A percentile compares a stretch with the other conserved stretches of the same genome.
phyloP scores from a whole-genome alignment of 192 early-diverging fungal species.

The Irineochytrium annulatum region DNA sequence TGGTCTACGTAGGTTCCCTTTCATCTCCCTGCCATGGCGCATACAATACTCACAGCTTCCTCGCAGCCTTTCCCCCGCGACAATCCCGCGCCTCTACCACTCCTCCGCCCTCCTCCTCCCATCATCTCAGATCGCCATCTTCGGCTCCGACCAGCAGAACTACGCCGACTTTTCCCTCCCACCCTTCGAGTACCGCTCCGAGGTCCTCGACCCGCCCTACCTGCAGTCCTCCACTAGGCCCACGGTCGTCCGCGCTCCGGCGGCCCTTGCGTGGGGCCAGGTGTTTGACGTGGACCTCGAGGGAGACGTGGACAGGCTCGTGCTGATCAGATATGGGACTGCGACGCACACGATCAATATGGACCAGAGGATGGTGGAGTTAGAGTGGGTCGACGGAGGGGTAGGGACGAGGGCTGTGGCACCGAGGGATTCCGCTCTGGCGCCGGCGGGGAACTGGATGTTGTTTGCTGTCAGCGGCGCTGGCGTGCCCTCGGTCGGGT shows the following conservation, averaged over 20 bases:
- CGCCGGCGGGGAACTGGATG: constrained; percentile 40
- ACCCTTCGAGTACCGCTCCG: constrained; percentile 14
- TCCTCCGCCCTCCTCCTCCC: constrained; percentile 14
- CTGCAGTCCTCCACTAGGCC: background rate
- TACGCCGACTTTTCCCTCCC: background rate
- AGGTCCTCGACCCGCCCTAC: constrained; percentile 5
- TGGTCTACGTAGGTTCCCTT: too few species aligned
- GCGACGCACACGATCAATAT: constrained; percentile 42
- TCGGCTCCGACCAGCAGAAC: constrained; percentile 13
- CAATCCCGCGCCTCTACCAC: constrained; percentile 30
- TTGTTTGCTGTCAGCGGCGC: constrained; percentile 27
- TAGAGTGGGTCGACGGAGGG: background rate
- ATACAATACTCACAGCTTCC: too few species aligned
- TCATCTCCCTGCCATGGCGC: too few species aligned
- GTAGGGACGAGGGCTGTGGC: constrained; percentile 11
- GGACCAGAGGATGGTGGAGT: constrained; percentile 40
- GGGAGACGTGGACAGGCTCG: constrained; percentile 7
- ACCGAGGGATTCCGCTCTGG: constrained; percentile 28
- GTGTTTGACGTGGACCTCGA: background rate
- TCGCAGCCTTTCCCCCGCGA: constrained; percentile 12
- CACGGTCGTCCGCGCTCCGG: background rate
- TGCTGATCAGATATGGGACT: constrained; percentile 30
- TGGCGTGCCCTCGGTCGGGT: constrained; percentile 29
- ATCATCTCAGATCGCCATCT: background rate
- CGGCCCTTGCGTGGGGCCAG: constrained; percentile 5